Conservation (phyloP, 228 moss, liverwort and hornwort genomes). For the Sphagnum magellanicum region DNA sequence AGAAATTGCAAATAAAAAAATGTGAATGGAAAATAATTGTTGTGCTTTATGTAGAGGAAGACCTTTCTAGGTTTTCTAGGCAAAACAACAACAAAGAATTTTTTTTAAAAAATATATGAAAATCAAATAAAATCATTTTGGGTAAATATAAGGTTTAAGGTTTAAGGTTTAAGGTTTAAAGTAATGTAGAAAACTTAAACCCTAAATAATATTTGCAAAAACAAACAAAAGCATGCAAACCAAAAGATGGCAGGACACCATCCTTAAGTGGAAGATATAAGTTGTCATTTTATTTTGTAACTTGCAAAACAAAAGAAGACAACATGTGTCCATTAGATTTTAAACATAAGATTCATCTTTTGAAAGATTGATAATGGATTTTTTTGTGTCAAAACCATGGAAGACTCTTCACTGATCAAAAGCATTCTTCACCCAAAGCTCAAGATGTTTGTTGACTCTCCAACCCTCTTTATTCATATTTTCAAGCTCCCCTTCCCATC, state of each 20-base stretch:
- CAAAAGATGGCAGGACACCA: background rate
- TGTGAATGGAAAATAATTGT: no score
- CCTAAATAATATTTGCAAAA: background rate
- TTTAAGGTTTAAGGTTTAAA: no score
- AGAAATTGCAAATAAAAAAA: no score
- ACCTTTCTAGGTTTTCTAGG: no score
- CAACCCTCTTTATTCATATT: background rate
- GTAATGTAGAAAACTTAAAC: background rate
- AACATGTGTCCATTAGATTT: background rate
- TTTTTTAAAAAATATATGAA: no score
- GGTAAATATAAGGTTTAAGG: no score
- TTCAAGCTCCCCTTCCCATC: background rate
- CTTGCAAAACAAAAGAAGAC: background rate
- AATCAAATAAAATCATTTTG: no score
- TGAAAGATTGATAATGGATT: background rate
- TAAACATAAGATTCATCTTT: background rate
- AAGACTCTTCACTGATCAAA: background rate
- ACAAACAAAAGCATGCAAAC: background rate
- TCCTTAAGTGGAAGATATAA: background rate
- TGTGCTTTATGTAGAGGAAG: no score
- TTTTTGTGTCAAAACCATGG: background rate
- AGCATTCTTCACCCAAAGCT: background rate
- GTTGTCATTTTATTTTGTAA: background rate
- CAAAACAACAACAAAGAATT: no score
- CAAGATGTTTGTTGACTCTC: background rate